Evolutionary conservation across 169 alveolate genomes (phyloP).

Genomic region (Eimeria necatrix): DNA sequence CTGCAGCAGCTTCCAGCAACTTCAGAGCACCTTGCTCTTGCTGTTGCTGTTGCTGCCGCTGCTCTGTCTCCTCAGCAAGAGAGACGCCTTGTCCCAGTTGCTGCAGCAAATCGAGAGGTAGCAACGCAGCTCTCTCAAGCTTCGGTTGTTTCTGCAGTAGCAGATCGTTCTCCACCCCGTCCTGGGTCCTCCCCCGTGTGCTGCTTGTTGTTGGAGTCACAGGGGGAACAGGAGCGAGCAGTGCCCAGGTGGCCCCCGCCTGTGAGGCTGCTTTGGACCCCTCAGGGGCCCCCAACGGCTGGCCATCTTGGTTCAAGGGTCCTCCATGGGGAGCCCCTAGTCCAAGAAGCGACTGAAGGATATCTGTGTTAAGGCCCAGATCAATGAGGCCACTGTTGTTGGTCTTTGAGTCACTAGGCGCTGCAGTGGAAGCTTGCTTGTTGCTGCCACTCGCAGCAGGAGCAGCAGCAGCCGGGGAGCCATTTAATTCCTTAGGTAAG

Average conservation of each 20-base stretch:
- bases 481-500: background rate
- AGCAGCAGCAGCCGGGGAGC: slow-evolving; percentile 20
- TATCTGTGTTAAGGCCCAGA: background rate
- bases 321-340: slow-evolving; percentile 27
- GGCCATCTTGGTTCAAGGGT: background rate
- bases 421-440: background rate
- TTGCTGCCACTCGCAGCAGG: slow-evolving; percentile 2
- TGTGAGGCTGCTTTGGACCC: background rate
- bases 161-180: background rate
- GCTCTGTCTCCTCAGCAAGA: background rate
- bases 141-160: slow-evolving; percentile 11
- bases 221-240: slow-evolving; percentile 45
- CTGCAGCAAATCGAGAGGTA: slow-evolving; percentile 45
- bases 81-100: background rate
- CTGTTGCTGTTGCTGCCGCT: slow-evolving; percentile 49
- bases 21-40: background rate
- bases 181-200: background rate
- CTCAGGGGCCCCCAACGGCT: slow-evolving; percentile 7
- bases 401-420: background rate
- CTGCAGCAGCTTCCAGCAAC: slow-evolving; percentile 28
- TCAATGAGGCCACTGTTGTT: slow-evolving; percentile 1
- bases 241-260: slow-evolving; percentile 47
- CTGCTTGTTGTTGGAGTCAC: slow-evolving; percentile 37
- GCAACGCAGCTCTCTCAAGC: background rate
- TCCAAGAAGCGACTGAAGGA: slow-evolving; percentile 10